Conservation (phyloP, 192 early-diverging fungal genomes). For the Lobosporangium transversale region DNA sequence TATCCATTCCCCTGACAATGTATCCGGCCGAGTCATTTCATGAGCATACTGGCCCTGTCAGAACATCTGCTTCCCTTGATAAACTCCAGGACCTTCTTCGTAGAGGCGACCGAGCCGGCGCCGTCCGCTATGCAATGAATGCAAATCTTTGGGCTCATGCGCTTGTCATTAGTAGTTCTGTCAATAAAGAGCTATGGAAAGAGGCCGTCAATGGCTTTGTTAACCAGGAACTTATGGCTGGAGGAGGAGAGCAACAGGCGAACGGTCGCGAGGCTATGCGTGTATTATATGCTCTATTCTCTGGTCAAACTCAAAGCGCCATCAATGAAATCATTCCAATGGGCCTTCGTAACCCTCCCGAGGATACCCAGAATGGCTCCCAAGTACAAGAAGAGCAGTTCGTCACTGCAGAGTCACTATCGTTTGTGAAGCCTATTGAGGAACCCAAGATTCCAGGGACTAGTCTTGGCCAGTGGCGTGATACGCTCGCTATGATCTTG, state of each 20-base stretch:
- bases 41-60: slow-evolving; percentile 42
- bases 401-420: slow-evolving; percentile 34
- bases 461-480: slow-evolving; percentile 75
- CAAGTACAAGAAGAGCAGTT: slow-evolving; percentile 26
- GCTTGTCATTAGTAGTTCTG: slow-evolving; percentile 87
- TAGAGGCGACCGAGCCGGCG: slow-evolving; percentile 66
- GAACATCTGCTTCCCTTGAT: slow-evolving; percentile 52
- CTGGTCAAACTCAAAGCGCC: slow-evolving; percentile 65
- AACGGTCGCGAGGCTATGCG: slow-evolving; percentile 60
- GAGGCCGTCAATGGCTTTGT: slow-evolving; percentile 80
- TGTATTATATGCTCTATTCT: slow-evolving; percentile 75
- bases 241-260: slow-evolving; percentile 36
- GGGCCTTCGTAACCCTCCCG: slow-evolving; percentile 8
- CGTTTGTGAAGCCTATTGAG: slow-evolving; percentile 41
- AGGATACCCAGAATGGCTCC: background rate
- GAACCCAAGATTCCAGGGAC: slow-evolving; percentile 28
- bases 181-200: slow-evolving; percentile 85
- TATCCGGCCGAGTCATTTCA: slow-evolving; percentile 51
- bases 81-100: slow-evolving; percentile 70
- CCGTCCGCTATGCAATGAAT: slow-evolving; percentile 60
- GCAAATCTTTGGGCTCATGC: slow-evolving; percentile 88
- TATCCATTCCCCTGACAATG: slow-evolving; percentile 43
- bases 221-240: slow-evolving; percentile 60
- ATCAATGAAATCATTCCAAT: slow-evolving; percentile 45
- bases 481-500: slow-evolving; percentile 78